Evolutionary conservation across 2,329 filamentous ascomycete genomes (phyloP), one percentile per base, ranked within the genome.

Genomic region (Epichloe brachyelytri): DNA sequence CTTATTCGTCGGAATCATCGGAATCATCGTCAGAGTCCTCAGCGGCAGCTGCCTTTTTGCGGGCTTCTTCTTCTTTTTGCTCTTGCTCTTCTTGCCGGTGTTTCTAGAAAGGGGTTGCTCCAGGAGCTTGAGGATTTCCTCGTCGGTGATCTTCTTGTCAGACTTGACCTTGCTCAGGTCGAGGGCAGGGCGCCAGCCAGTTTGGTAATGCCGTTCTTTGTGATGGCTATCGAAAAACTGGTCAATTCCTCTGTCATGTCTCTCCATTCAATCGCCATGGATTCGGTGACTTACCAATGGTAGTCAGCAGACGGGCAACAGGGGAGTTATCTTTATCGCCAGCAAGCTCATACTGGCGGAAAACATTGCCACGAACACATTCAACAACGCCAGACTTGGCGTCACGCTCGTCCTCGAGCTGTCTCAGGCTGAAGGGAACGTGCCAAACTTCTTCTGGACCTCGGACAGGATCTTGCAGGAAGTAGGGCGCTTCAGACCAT

Each of bases 131-230:
- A 97, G 82, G 58, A 98, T 78, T 73, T 97, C 91, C 74, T 95
- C 88, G 58, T 97, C 91, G 58, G 83, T 85, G 64, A 98, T 95
- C 80, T 96, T 96, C 81, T 97, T 97, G 70, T 97, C 90, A 36
- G 88, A 85, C 79, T 95, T 85, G 77, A 85, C 81, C 75, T 90
- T 89, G 65, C 77, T 79, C 55, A 93, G 68, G 65, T 97, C 88
- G 56, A 85, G 77, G 20, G 83, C 68, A 55, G 86, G 36, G 93
- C 84, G 26, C 79, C 83, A 61, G 88, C 83, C 53, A 98, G 75
- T 72, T 87, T 88, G 64, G 86, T 88, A 63, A 98, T 76, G 59
- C 93, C 93, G 68, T 97, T 96, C 82, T 98, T 98, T 63, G 89
- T 96, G 68, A 98, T 89, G 54, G 88, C 93, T 47, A 36, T 3